Evolutionary conservation across 208 protist genomes (phyloP).

Genomic region (Leishmania lainsoni): DNA sequence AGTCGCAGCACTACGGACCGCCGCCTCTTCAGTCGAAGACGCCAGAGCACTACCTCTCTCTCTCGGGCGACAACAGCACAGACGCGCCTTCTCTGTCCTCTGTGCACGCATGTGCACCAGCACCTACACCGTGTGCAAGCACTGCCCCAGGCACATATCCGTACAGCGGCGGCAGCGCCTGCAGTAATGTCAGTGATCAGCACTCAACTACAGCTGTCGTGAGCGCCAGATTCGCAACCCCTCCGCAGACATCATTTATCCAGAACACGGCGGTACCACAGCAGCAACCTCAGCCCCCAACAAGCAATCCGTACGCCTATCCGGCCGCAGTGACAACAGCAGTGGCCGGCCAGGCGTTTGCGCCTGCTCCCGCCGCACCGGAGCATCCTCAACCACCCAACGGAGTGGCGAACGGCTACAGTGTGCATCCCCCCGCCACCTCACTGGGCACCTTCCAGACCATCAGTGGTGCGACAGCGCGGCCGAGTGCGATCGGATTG

Average conservation of each 20-base stretch:
- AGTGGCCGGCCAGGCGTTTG: not conserved
- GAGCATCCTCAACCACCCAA: not conserved
- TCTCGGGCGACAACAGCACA: not conserved
- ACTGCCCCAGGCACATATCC: not conserved
- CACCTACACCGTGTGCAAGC: not conserved
- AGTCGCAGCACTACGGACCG: not conserved
- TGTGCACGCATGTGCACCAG: not conserved
- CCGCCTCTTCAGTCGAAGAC: not conserved
- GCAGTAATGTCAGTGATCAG: not conserved
- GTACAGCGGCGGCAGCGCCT: not conserved
- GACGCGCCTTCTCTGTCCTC: not conserved
- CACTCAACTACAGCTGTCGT: not conserved
- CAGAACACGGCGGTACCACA: not conserved
- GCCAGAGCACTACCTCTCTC: not conserved
- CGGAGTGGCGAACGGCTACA: not conserved
- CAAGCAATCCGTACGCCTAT: slow-evolving; percentile 10
- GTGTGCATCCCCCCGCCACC: not conserved
- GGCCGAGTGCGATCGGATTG: not conserved
- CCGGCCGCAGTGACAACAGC: not conserved
- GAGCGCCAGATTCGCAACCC: not conserved
- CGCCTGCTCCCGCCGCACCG: not conserved
- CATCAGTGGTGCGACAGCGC: not conserved
- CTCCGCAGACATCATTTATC: not conserved
- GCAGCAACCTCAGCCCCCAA: not conserved
- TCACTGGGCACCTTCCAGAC: slow-evolving; percentile 13